Evolutionary conservation across 1,284 basidiomycete genomes (phyloP).

Genomic region (Malassezia vespertilionis): DNA sequence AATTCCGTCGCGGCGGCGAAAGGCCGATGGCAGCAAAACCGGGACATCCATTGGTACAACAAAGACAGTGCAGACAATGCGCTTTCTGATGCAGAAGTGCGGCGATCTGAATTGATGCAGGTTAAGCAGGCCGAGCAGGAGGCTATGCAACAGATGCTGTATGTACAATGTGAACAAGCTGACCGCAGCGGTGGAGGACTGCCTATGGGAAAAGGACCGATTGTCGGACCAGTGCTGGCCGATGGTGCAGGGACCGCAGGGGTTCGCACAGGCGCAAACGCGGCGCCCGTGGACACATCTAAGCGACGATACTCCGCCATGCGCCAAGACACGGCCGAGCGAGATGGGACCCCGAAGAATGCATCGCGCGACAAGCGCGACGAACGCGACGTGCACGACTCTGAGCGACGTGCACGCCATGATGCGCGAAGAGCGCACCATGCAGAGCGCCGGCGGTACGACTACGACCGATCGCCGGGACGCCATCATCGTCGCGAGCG

Average conservation of each 20-base stretch:
- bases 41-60: slow-evolving; percentile 46
- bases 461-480: neutral
- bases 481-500: neutral
- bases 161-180: slow-evolving; percentile 10
- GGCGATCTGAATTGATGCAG: slow-evolving; percentile 28
- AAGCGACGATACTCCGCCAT: slow-evolving; percentile 11
- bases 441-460: neutral
- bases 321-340: neutral
- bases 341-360: neutral
- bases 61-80: slow-evolving; percentile 21
- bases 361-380: neutral
- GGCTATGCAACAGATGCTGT: slow-evolving; percentile 29
- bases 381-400: neutral
- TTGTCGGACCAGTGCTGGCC: neutral
- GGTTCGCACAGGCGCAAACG: slow-evolving; percentile 13
- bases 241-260: neutral
- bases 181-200: neutral
- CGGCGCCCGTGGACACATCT: slow-evolving; percentile 10
- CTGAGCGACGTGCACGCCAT: neutral
- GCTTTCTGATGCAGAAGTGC: slow-evolving; percentile 17
- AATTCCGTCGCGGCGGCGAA: slow-evolving; percentile 42
- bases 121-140: slow-evolving; percentile 40
- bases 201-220: neutral
- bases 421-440: neutral
- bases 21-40: slow-evolving; percentile 42